Evolutionary conservation across 345 rosid genomes (phyloP).

Genomic region (Conringia planisiliqua): DNA sequence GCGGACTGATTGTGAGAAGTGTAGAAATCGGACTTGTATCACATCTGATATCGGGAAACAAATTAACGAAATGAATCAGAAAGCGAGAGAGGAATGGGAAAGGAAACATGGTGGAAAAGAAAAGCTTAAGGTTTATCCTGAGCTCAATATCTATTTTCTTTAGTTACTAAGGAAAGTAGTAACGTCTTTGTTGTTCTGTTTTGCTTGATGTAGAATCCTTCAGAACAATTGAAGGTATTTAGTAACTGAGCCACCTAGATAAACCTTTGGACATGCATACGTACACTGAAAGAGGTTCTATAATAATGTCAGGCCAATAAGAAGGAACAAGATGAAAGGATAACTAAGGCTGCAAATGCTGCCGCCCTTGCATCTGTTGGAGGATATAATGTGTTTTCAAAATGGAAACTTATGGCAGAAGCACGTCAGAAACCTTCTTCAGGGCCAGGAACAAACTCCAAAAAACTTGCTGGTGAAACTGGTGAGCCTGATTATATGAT

Average conservation of each 20-base stretch:
- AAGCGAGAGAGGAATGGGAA: constrained; percentile 74
- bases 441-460: constrained; percentile 37
- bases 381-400: constrained; percentile 76
- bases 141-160: background rate
- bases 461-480: constrained; percentile 51
- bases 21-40: constrained; percentile 49
- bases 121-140: constrained; percentile 55
- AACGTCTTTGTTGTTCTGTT: background rate
- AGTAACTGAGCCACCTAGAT: constrained; percentile 6
- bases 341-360: constrained; percentile 88
- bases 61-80: constrained; percentile 61
- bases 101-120: constrained; percentile 72
- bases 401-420: constrained; percentile 97
- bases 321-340: constrained; percentile 77
- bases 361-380: constrained; percentile 91
- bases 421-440: constrained; percentile 61
- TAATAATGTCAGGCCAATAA: constrained; percentile 48
- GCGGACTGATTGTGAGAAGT: constrained; percentile 79
- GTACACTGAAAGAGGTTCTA: constrained; percentile 2
- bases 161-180: background rate
- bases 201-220: constrained; percentile 20
- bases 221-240: constrained; percentile 54
- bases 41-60: constrained; percentile 73
- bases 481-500: constrained; percentile 39
- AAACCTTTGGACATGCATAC: background rate